Evolutionary conservation across 768 basidiomycete species (phyloP), one percentile per base, ranked within the genome.

Genomic region (Daedalea quercina): DNA sequence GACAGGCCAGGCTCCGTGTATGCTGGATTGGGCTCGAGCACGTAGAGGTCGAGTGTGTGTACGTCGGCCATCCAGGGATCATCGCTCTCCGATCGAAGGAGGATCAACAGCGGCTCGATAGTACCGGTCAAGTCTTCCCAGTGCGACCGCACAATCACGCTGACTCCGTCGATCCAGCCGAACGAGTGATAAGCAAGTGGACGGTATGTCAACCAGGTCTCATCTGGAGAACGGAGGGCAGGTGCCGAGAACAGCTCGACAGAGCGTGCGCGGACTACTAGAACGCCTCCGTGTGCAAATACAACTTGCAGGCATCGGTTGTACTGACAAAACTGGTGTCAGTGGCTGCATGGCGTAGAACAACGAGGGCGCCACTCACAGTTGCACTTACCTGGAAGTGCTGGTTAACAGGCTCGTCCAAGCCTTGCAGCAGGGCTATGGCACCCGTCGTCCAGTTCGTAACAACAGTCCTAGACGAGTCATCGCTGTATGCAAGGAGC

Each of bases 131-230:
- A 23, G 24, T 35, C n/a, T 1, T 53, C 45, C 23, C 44, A 33
- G 20, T 31, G 28, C 3, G 46, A 43, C 52, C 64, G 56, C 1
- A 69, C 56, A 1, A 13, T 44, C 8, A 78, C 72, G 1, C 75
- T 75, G 34, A 82, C 71, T 8, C 79, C 78, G 50, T 86, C 85
- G 13, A 84, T 76, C 84, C 84, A 86, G 15, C 84, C 84, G 57
- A 84, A 85, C 2, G 79, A 78, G 56, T 79, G 75, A 2, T 58
- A 60, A 1, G 73, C 75, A 35, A 73, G 61, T 0, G 76, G 69
- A 1, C 60, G 49, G 50, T 77, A 73, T 0, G 68, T 52, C 3
- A 53, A 50, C 3, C 63, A 59, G 3, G 48, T 51, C 28, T 58
- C 47, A 11, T 63, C 44, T 0, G 60, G 25, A 23, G 58, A 34